Evolutionary conservation across 257 asterid genomes (phyloP), one percentile per base, ranked within the genome.

Genomic region (Handroanthus guayacan): DNA sequence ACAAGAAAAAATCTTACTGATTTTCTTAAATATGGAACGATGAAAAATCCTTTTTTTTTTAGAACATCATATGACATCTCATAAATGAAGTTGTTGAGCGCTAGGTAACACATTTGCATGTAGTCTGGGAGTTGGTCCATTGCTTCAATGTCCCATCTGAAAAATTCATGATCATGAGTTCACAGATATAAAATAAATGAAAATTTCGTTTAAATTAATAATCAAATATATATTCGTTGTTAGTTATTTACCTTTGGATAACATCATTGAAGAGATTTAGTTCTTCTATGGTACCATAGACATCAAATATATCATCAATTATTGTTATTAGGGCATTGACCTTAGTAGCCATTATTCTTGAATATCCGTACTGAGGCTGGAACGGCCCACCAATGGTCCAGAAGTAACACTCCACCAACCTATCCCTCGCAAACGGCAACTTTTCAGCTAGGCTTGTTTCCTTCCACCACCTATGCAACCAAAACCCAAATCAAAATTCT

Each of bases 391-490:
- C 84, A 10, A 50, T 20, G 2, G 52, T 70, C 88, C 86, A 79
- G 9, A 76, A 62, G 54, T 56, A 84, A 47, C 61, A 72, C 70
- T 82, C 86, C 64, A 79, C 80, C 31, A 84, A 13, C 9, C 86
- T 81, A 72, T 84, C 84, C 75, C 88, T 72, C 3, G 81, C 80
- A 64, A 84, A 84, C n/a, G 78, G 72, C 74, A 81, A 44, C 55
- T 82, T 79, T 13, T 84, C 84, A 20, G 81, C 79, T 1, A 84
- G 31, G n/a, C 81, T 0, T 17, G 81, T 76, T 38, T 66, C 31
- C 45, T 47, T 81, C 86, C 88, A 84, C 88, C 86, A 82, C 72
- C 86, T 81, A 36, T 45, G 44, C 44, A 45, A 9, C 13, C n/a
- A 51, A 51, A 11, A 51, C 13, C 1, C 17, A 8, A 6, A 45